A percentile compares a stretch with the other conserved stretches of the same genome.
phyloP scores from a whole-genome alignment of 805 yeast genomes.

The Pichia cephalocereana region DNA sequence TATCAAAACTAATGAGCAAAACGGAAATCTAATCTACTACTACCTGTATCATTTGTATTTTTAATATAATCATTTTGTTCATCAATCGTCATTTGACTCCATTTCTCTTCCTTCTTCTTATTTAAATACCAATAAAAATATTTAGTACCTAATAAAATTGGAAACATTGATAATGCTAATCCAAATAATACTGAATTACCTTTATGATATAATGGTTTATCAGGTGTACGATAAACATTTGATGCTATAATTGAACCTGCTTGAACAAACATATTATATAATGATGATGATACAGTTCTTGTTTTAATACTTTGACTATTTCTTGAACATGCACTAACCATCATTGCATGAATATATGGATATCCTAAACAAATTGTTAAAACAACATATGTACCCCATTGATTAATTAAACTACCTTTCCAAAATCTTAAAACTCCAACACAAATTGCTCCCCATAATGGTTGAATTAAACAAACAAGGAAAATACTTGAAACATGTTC shows the following conservation, averaged over 20 bases:
- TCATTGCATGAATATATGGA: slow-evolving; percentile 45
- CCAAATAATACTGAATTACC: slow-evolving; percentile 43
- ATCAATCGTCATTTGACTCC: slow-evolving; percentile 42
- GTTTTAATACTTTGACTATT: slow-evolving; percentile 56
- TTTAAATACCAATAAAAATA: slow-evolving; percentile 35
- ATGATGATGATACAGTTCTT: slow-evolving; percentile 53
- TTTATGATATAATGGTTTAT: slow-evolving; percentile 48
- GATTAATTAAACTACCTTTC: slow-evolving; percentile 18
- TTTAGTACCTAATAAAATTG: slow-evolving; percentile 24
- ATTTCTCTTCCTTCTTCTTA: slow-evolving; percentile 33
- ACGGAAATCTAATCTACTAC: slow-evolving; percentile 43
- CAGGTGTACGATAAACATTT: slow-evolving; percentile 48
- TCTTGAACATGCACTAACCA: slow-evolving; percentile 52
- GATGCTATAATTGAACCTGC: slow-evolving; percentile 44
- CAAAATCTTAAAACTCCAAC: slow-evolving; percentile 22
- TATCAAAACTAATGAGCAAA: slow-evolving; percentile 13
- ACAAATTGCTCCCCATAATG: slow-evolving; percentile 20
- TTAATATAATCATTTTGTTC: slow-evolving; percentile 40
- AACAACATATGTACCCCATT: slow-evolving; percentile 20
- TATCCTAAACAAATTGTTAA: slow-evolving; percentile 28
- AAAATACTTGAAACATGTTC: slow-evolving; percentile 26
- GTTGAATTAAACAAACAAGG: slow-evolving; percentile 15
- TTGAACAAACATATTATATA: slow-evolving; percentile 59
- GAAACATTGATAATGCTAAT: slow-evolving; percentile 23
- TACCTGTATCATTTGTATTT: slow-evolving; percentile 44